These are phyloP conservation scores for Echinochloa phyllopogon DNA, from an alignment of 176 grass and related monocot genomes.

Conservation along the genomic window DNA sequence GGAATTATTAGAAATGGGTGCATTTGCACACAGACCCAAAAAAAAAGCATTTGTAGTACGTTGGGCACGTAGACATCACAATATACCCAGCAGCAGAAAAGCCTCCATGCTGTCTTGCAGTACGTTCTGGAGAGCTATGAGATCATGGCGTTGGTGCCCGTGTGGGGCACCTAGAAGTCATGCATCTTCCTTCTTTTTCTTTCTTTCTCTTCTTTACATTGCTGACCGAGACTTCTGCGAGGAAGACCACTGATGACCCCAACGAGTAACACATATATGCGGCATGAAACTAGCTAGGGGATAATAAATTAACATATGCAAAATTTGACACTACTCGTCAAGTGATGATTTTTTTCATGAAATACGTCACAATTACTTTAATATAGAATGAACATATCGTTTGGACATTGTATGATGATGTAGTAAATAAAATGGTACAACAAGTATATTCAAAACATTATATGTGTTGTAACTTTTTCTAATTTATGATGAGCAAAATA, in stretches of 20 bases:
- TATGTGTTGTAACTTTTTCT: not conserved
- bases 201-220: constrained; percentile 64
- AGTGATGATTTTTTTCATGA: not conserved
- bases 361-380: not conserved
- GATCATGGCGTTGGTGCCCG: constrained; percentile 39
- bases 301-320: too few species aligned
- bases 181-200: constrained; percentile 16
- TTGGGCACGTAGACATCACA: constrained; percentile 39
- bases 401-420: not conserved
- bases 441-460: not conserved
- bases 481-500: not conserved
- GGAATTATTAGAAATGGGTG: constrained; percentile 26
- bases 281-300: not conserved
- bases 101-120: constrained; percentile 11
- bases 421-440: not conserved
- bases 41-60: not conserved
- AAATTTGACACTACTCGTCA: not conserved
- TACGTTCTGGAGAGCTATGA: constrained; percentile 27
- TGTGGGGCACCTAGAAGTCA: constrained; percentile 43
- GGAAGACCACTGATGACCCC: constrained; percentile 3
- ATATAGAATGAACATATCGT: not conserved
- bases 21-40: constrained; percentile 15
- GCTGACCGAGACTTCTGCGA: constrained; percentile 14
- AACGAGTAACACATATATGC: not conserved
- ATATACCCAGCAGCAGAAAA: constrained; percentile 7